Percentiles rank a stretch among this genome's conserved stretches.
Evolutionary conservation across 1,139 yeast species (phyloP).

Genomic region (Pichia sp.): DNA sequence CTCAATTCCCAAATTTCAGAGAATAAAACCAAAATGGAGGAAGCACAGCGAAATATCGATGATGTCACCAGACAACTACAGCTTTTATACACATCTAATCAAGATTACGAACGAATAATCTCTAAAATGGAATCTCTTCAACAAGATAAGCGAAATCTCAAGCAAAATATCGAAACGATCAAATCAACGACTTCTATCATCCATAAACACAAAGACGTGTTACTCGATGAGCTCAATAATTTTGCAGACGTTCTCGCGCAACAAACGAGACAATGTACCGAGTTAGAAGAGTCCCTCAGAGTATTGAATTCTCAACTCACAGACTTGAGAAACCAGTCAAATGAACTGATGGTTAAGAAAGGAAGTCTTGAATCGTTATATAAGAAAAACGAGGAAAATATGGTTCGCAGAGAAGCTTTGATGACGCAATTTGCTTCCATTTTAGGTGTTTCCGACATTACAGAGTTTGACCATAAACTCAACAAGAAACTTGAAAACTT

Average conservation of each 20-base stretch:
- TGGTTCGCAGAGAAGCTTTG: no score
- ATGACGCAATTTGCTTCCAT: no score
- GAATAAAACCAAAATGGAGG: constrained; percentile 43
- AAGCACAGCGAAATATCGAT: constrained; percentile 43
- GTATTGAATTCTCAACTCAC: no score
- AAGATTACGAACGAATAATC: constrained; percentile 68
- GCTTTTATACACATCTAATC: constrained; percentile 64
- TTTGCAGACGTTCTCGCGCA: constrained; percentile 43
- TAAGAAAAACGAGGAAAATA: constrained; percentile 30
- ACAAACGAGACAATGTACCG: constrained; percentile 29
- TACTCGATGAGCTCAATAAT: constrained; percentile 44
- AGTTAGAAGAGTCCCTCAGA: constrained; percentile 20
- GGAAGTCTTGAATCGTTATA: constrained; percentile 53
- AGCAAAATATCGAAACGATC: constrained; percentile 45
- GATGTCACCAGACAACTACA: constrained; percentile 54
- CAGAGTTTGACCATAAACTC: no score
- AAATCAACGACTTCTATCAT: constrained; percentile 39
- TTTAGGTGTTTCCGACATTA: no score
- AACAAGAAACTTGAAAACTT: constrained; percentile 7
- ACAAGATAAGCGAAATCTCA: constrained; percentile 38
- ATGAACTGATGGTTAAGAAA: constrained; percentile 39
- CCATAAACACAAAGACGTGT: constrained; percentile 42
- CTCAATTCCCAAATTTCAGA: constrained; percentile 38
- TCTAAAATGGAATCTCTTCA: constrained; percentile 55
- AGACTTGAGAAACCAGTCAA: constrained; percentile 33